Evolutionary conservation across 108 stramenopile genomes (phyloP).

Genomic region (Nannochloropsis granulata): DNA sequence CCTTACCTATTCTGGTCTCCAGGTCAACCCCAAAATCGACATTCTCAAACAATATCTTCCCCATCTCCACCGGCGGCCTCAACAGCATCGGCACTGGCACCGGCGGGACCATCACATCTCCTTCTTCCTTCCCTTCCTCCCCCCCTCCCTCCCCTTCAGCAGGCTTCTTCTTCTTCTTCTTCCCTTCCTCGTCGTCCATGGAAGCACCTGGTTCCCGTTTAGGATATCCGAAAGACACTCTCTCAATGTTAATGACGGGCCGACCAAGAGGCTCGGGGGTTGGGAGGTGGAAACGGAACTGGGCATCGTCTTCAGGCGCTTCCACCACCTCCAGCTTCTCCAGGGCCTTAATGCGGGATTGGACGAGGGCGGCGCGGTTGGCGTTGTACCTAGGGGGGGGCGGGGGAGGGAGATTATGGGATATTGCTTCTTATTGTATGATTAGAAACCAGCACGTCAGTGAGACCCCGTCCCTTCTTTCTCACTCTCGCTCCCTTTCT

Average conservation of each 20-base stretch:
- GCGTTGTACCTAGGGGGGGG: slow-evolving; percentile 58
- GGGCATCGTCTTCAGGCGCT: neutral
- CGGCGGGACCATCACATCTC: neutral
- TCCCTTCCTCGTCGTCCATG: neutral
- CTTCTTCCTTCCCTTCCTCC: neutral
- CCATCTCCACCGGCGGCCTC: neutral
- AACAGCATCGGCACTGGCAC: neutral
- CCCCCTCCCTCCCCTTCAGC: neutral
- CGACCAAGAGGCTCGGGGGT: slow-evolving; percentile 71
- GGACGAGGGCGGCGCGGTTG: slow-evolving; percentile 74
- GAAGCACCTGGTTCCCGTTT: neutral
- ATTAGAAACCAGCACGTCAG: too few relatives aligned
- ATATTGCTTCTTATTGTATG: too few relatives aligned
- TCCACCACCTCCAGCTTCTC: slow-evolving; percentile 44
- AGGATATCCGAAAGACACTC: slow-evolving; percentile 91
- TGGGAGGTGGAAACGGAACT: slow-evolving; percentile 62
- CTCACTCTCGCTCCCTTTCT: neutral
- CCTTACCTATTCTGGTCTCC: slow-evolving; percentile 30
- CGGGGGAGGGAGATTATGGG: neutral
- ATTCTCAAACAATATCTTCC: slow-evolving; percentile 53
- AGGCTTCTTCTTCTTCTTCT: neutral
- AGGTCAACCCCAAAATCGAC: slow-evolving; percentile 88
- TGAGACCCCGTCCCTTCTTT: neutral
- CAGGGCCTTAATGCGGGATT: slow-evolving; percentile 91
- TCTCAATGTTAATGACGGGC: slow-evolving; percentile 82